phyloP scores from a whole-genome alignment of 176 grass and related monocot genomes.

The Triticum turgidum region DNA sequence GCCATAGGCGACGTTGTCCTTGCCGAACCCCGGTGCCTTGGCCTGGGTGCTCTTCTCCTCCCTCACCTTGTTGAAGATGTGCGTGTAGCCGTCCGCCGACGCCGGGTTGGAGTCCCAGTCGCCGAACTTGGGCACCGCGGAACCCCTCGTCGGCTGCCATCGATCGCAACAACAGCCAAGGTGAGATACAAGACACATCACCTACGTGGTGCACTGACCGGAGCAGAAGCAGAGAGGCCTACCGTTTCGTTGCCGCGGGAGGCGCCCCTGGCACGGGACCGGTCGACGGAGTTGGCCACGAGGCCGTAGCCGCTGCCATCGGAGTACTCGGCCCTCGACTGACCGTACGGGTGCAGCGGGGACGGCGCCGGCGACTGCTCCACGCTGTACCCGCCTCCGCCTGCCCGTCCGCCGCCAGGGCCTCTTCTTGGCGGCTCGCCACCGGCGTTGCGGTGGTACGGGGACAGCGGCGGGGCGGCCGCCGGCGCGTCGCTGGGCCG shows the following conservation, averaged over 20 bases:
- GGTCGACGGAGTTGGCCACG: conserved; percentile 42
- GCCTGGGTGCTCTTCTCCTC: conserved; percentile 77
- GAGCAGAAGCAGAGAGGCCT: background rate
- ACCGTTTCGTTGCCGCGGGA: conserved; percentile 49
- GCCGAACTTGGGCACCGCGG: conserved; percentile 88
- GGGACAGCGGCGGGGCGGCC: conserved; percentile 2
- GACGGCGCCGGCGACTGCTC: conserved; percentile 16
- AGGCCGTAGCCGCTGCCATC: conserved; percentile 32
- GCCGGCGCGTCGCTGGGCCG: conserved; percentile 32
- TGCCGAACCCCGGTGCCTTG: conserved; percentile 34
- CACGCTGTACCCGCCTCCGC: conserved; percentile 9
- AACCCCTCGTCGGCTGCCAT: conserved; percentile 69
- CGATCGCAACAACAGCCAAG: background rate
- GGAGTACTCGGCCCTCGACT: conserved; percentile 5
- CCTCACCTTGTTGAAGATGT: conserved; percentile 89
- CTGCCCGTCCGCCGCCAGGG: background rate
- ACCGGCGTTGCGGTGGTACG: conserved; percentile 29
- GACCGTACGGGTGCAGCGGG: conserved; percentile 42
- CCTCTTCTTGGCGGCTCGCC: conserved; percentile 14
- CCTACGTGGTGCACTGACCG: background rate
- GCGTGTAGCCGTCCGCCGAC: conserved; percentile 89
- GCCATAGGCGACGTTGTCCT: conserved; percentile 34
- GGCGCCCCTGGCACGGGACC: conserved; percentile 33
- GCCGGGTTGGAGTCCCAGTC: conserved; percentile 95
- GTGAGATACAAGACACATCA: background rate